Evolutionary conservation across 768 basidiomycete species (phyloP).

Genomic region (Trametes sanguinea): DNA sequence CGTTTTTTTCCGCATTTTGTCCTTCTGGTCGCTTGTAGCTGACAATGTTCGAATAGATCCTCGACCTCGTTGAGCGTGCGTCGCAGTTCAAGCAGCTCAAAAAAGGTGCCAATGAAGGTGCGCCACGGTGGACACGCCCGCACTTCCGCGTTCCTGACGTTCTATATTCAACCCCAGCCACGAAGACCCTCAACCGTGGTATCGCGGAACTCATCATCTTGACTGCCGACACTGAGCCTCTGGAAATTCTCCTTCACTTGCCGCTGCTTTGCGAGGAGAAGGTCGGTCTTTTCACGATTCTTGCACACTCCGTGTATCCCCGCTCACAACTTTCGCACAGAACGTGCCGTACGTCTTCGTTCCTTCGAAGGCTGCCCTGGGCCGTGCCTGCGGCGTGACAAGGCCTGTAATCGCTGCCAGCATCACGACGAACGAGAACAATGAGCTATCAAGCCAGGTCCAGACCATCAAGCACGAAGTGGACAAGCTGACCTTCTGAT

Average conservation of each 20-base stretch:
- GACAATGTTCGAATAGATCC: constrained; percentile 56
- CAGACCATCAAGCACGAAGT: constrained; percentile 80
- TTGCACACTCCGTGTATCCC: neutral
- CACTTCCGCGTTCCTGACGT: neutral
- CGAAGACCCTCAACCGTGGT: constrained; percentile 97
- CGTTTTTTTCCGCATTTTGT: constrained; percentile 31
- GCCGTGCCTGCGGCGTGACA: constrained; percentile 93
- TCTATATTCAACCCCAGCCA: constrained; percentile 52
- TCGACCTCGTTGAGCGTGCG: constrained; percentile 95
- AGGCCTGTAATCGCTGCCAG: constrained; percentile 94
- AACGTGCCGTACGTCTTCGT: constrained; percentile 97
- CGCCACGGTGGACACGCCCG: constrained; percentile 20
- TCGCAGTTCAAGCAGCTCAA: constrained; percentile 97
- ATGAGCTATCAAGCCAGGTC: constrained; percentile 89
- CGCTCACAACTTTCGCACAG: constrained; percentile 40
- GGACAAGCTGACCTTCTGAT: constrained; percentile 62
- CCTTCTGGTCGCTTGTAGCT: neutral
- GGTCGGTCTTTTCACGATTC: constrained; percentile 43
- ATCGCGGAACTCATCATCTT: constrained; percentile 97
- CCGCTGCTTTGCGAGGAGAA: constrained; percentile 99
- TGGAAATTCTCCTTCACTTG: constrained; percentile 96
- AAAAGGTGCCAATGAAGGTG: constrained; percentile 98
- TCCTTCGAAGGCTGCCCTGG: constrained; percentile 92
- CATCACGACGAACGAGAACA: constrained; percentile 94
- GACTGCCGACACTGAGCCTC: constrained; percentile 94